Evolutionary conservation across 176 grass and related monocot species (phyloP), one percentile per base, ranked within the genome.

Genomic region (Elymus sibiricus): DNA sequence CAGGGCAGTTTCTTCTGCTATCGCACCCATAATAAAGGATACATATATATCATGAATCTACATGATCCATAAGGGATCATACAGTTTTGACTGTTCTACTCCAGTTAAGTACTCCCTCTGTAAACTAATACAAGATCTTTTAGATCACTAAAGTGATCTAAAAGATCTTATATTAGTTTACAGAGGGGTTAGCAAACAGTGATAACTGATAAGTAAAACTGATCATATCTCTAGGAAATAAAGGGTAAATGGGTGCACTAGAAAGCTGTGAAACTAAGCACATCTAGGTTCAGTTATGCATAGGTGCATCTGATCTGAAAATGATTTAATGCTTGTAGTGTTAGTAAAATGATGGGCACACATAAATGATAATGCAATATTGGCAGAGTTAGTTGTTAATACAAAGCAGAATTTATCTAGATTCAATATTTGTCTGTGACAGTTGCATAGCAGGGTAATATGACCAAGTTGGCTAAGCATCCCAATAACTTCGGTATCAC

Each of bases 231-330:
- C 53, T 63, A 83, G 4, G 21, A 70, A 47, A 43, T 22, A 74
- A 70, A 53, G 13, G 24, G 9, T 64, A 89, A 80, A 78, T 79
- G 32, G 69, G 34, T 83, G 58, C 42, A 73, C 34, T 83, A n/a
- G 47, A 63, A 86, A 31, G 22, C 24, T 84, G 8, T 3, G 56
- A 44, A 84, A 17, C 25, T 76, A 47, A 77, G 22, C 15, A 62
- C 34, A 32, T 26, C 44, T 73, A 65, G 27, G 2, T 12, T 21
- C 39, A 51, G 13, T 65, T 87, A n/a, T 47, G n/a, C 53, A 58
- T 56, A 21, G 19, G 53, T 22, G 55, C 19, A 87, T 38, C 26
- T 7, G 46, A 53, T 58, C 46, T 27, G 42, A 11, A 61, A 63
- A 70, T 66, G 21, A 85, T 15, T 6, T 5, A 77, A 53, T 25